Conservation (phyloP, 495 filamentous ascomycete genomes). For the Aspergillus campestris region DNA sequence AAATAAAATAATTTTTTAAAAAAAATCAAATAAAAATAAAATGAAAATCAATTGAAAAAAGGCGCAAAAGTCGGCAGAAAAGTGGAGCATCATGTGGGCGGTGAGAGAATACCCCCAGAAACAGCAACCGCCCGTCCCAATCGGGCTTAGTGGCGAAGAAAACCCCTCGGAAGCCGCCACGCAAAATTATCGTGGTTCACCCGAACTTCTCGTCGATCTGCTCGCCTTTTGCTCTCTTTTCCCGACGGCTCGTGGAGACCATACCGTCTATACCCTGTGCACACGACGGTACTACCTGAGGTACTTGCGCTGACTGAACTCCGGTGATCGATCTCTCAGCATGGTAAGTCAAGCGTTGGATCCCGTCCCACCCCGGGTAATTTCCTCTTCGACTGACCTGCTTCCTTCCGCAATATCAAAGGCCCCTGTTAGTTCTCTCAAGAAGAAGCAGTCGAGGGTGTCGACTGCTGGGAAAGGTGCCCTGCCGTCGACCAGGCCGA, state of each 20-base stretch:
- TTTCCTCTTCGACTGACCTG: not conserved
- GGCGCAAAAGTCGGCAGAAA: slow-evolving; percentile 1
- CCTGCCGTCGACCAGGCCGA: slow-evolving; percentile 15
- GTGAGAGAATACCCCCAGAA: not conserved
- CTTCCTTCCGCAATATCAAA: slow-evolving; percentile 8
- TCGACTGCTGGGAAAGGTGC: slow-evolving; percentile 18
- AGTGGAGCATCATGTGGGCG: slow-evolving; percentile 9
- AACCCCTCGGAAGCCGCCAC: not conserved
- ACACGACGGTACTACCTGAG: too few species aligned
- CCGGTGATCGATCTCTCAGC: too few species aligned
- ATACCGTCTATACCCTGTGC: too few species aligned
- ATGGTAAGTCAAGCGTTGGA: too few species aligned
- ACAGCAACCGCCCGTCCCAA: not conserved
- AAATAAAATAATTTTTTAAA: too few species aligned
- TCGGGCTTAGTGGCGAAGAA: not conserved
- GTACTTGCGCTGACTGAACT: too few species aligned
- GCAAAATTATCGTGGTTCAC: too few species aligned
- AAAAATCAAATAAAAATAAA: too few species aligned
- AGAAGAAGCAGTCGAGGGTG: slow-evolving; percentile 17
- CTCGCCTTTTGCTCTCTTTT: too few species aligned
- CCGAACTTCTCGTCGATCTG: too few species aligned
- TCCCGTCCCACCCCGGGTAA: slow-evolving; percentile 2
- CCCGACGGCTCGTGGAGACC: too few species aligned
- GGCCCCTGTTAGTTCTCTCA: slow-evolving; percentile 23
- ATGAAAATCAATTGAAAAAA: too few species aligned